Evolutionary conservation across 176 grass and related monocot genomes (phyloP).

Genomic region (Juncus effusus): DNA sequence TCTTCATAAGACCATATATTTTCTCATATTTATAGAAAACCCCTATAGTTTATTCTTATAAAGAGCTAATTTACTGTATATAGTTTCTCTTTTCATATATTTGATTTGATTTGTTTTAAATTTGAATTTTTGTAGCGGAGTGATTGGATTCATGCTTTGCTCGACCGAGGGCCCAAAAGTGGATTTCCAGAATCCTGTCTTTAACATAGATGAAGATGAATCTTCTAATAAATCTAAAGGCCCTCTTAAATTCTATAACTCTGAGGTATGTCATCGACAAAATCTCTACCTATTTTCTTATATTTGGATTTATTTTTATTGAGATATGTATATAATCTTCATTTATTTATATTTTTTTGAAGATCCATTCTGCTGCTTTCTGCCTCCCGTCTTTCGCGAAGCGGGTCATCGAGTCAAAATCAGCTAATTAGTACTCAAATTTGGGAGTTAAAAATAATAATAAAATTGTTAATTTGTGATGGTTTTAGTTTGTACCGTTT

Average conservation of each 20-base stretch:
- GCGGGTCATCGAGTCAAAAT: conserved; percentile 62
- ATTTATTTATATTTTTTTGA: not conserved
- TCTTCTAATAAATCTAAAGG: conserved; percentile 64
- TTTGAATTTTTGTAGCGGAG: conserved; percentile 51
- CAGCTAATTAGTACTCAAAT: not conserved
- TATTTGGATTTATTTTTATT: not conserved
- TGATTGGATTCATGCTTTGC: conserved; percentile 98
- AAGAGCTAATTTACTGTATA: too few relatives aligned
- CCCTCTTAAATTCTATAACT: conserved; percentile 86
- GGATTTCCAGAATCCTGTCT: conserved; percentile 71
- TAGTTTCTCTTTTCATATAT: too few relatives aligned
- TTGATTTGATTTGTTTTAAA: not conserved
- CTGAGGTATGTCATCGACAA: conserved; percentile 43
- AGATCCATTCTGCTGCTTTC: conserved; percentile 91
- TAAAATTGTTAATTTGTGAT: too few relatives aligned
- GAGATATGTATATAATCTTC: not conserved
- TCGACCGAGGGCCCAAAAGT: conserved; percentile 70
- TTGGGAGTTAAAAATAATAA: too few relatives aligned
- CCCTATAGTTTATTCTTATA: too few relatives aligned
- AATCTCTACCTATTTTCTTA: not conserved
- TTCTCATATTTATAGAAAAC: too few relatives aligned
- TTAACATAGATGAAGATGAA: conserved; percentile 67
- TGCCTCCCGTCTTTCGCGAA: conserved; percentile 92
- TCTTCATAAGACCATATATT: too few relatives aligned
- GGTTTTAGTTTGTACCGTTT: too few relatives aligned